A percentile compares a stretch with the other conserved stretches of the same genome.
phyloP scores from a whole-genome alignment of 495 filamentous ascomycete species.

The Penicillium waksmanii region DNA sequence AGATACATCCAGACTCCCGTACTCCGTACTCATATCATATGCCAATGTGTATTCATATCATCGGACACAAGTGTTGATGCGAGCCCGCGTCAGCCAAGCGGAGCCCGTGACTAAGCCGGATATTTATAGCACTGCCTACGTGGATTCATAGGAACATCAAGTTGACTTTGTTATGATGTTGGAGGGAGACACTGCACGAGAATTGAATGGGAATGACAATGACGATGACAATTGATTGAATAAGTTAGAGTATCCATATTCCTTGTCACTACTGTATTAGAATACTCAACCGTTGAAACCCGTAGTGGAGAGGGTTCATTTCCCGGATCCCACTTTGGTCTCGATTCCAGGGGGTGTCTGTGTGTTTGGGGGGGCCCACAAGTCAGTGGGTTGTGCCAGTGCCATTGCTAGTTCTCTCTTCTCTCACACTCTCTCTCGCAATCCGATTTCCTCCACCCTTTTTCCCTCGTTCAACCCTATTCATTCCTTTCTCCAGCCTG shows the following conservation, averaged over 20 bases:
- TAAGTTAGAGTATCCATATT: background rate
- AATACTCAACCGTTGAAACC: background rate
- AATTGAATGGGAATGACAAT: background rate
- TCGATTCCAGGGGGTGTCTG: constrained; percentile 26
- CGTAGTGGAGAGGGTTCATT: background rate
- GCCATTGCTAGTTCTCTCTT: too few species aligned
- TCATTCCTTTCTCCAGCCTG: constrained; percentile 28
- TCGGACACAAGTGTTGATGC: constrained; percentile 3
- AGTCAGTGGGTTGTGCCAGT: constrained; percentile 6
- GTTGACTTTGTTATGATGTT: background rate
- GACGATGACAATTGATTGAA: background rate
- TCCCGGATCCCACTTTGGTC: constrained; percentile 22
- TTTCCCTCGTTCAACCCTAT: constrained; percentile 8
- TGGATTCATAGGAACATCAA: too few species aligned
- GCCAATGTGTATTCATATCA: too few species aligned
- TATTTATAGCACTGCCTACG: constrained; percentile 15
- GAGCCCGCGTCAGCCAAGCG: constrained; percentile 14
- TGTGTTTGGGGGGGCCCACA: constrained; percentile 26
- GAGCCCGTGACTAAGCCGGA: constrained; percentile 11
- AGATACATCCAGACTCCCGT: too few species aligned
- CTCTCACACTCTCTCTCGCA: constrained; percentile 16
- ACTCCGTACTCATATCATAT: too few species aligned
- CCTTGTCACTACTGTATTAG: background rate
- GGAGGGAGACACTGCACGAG: background rate
- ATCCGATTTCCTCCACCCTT: constrained; percentile 21